Base-by-base conservation (phyloP, 106 monocot species). In the Xerophyta viscosa region DNA sequence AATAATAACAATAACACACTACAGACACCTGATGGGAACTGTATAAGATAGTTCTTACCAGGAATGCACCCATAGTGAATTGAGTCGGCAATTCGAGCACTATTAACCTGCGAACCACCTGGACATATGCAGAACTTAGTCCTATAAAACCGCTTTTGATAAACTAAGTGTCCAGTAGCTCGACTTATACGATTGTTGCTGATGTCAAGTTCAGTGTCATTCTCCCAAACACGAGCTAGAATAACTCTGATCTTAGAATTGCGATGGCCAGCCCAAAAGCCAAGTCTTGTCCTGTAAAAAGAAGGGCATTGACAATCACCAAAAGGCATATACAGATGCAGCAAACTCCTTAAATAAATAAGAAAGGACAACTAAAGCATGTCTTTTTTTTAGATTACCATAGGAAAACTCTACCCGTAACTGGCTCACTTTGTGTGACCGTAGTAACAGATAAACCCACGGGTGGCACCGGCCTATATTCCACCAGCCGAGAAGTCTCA, bases 241-340 rank as follows among this genome's bases (percentile, higher is more conserved):
- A 85, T 96, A 56, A 96, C 96, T 74, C 96, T 85, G 57, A 96
- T 96, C 65, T 78, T 88, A 31, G 96, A 96, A 57, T 96, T 96
- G 18, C 96, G 78, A 71, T 82, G 81, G 24, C 96, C 96, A 67
- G 88, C 96, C 96, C 96, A 89, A 64, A 96, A 96, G 31, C 89
- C 96, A 63, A 96, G 85, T 37, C 68, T 71, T 31, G 85, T 89
- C 82, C 96, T 96, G 73, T 28, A 74, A 12, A 54, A 25, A 37
- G 28, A 2, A 47, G 29, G 25, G 10, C 23, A 1, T 43, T 58
- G 6, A 17, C 27, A 27, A 51, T 15, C 27, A 8, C 24, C 24
- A 51, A 15, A 27, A 27, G 27, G 51, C 27, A 25, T 27, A 31
- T 36, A 31, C 27, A 0, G 52, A n/a, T n/a, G n/a, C n/a, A n/a